Evolutionary conservation across 2,329 filamentous ascomycete species (phyloP).

Genomic region (Aspergillus novoparasiticus): DNA sequence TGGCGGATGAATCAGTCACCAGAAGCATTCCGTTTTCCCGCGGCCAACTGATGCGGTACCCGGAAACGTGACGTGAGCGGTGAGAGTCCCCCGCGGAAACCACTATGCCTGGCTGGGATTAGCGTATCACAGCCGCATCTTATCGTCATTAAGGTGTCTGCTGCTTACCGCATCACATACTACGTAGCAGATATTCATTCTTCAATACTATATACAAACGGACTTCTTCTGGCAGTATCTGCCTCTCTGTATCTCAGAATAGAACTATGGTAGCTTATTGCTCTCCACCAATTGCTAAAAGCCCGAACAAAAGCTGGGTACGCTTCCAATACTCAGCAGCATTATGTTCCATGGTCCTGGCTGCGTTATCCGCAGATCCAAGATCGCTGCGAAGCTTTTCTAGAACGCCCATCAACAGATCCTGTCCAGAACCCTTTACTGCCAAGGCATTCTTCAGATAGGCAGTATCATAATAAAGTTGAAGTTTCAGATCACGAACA

Average conservation of each 20-base stretch:
- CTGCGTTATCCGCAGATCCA: constrained; percentile 51
- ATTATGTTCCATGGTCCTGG: constrained; percentile 61
- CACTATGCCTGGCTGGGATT: neutral
- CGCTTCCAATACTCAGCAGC: constrained; percentile 81
- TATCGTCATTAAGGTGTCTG: neutral
- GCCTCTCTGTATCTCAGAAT: neutral
- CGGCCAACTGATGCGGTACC: constrained; percentile 24
- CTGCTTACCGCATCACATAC: neutral
- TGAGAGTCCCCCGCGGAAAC: constrained; percentile 25
- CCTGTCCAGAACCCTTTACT: constrained; percentile 10
- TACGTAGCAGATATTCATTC: too few species aligned
- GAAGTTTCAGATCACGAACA: constrained; percentile 37
- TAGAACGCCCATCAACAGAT: constrained; percentile 50
- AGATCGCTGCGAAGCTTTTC: constrained; percentile 50
- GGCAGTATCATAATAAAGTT: constrained; percentile 41
- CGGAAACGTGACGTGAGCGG: constrained; percentile 31
- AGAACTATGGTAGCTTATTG: neutral
- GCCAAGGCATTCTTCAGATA: constrained; percentile 36
- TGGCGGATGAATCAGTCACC: neutral
- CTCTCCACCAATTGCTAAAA: constrained; percentile 55
- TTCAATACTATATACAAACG: neutral
- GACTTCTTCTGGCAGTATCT: neutral
- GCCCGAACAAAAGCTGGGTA: constrained; percentile 78
- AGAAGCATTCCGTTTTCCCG: constrained; percentile 22
- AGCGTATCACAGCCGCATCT: neutral